A percentile compares a stretch with the other conserved stretches of the same genome.
phyloP scores from a whole-genome alignment of 345 rosid genomes.

The Limnanthes douglasii region DNA sequence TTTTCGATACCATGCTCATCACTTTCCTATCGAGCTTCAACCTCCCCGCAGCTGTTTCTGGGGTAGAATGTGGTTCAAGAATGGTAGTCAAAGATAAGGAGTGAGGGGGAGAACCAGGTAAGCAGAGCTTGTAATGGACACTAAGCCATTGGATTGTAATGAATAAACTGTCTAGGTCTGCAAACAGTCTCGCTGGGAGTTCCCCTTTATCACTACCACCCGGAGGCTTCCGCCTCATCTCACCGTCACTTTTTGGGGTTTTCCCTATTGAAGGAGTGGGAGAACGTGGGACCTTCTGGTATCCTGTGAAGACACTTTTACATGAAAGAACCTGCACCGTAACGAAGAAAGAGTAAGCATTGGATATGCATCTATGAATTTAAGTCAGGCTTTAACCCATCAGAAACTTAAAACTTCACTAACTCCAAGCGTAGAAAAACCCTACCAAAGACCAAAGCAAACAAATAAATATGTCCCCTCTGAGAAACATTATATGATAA shows the following conservation, averaged over 20 bases:
- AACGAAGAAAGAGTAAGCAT: neutral
- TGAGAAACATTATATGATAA: too few species aligned
- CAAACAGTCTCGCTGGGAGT: constrained; percentile 52
- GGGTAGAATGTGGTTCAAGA: constrained; percentile 31
- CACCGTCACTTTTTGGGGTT: constrained; percentile 53
- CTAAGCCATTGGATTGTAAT: constrained; percentile 42
- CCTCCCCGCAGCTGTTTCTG: constrained; percentile 35
- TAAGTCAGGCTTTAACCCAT: neutral
- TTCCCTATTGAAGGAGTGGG: constrained; percentile 66
- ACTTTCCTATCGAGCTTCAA: constrained; percentile 49
- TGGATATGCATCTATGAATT: neutral
- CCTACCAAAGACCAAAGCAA: neutral
- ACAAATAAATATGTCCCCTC: too few species aligned
- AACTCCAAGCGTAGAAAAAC: neutral
- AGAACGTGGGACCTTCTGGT: constrained; percentile 87
- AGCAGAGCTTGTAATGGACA: constrained; percentile 74
- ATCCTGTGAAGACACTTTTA: constrained; percentile 67
- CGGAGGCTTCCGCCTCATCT: constrained; percentile 44
- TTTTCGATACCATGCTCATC: constrained; percentile 27
- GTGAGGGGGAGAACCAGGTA: constrained; percentile 43
- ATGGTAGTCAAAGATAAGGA: constrained; percentile 27
- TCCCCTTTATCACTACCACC: constrained; percentile 48
- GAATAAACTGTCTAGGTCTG: constrained; percentile 77
- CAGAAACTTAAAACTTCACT: neutral
- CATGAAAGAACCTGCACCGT: constrained; percentile 62